Evolutionary conservation across 2,329 filamentous ascomycete species (phyloP), one percentile per base, ranked within the genome.

Genomic region (Chaetothyriales sp.): DNA sequence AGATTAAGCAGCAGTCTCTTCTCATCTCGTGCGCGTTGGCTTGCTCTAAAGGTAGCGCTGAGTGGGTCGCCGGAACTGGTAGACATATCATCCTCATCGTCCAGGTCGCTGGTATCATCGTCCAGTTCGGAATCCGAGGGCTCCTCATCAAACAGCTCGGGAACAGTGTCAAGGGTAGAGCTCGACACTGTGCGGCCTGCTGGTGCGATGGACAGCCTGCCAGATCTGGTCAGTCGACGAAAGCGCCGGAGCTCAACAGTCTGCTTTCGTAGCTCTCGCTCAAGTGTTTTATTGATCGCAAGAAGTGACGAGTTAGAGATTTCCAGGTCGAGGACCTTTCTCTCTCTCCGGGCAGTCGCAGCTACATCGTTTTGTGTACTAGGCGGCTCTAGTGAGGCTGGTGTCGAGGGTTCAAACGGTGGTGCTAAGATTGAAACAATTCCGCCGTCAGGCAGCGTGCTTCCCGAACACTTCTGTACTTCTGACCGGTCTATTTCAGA

Each of bases 221-320:
- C 88, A 0, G 86, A 81, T 18, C 90, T 79, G 42, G 86, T 93
- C 47, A 96, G 71, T n/a, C 92, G 80, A 48, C 86, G 80, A 64
- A 83, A 96, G 44, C 90, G 77, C 51, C 92, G 81, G 28, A 98
- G 66, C 63, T 98, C 92, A 1, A 84, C 79, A 39, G 85, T 90
- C 62, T 96, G 90, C 64, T 94, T 94, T 22, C 88, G 80, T 60
- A 98, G 76, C 64, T 96, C 87, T 20, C 87, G 79, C 68, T 98
- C 92, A 0, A 98, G 71, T 0, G 88, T 92, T 49, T 89, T 78
- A 64, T 98, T 98, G 68, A 98, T 96, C 43, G 92, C 92, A 51
- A 95, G 78, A 2, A 98, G 75, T 1, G 89, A 95, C 1, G 87
- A 92, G 62, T 98, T 98, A 50, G 85, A 95, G 56, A 98, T 98